phyloP scores from a whole-genome alignment of 2,329 filamentous ascomycete species.

The Sarocladium brachiariae region DNA sequence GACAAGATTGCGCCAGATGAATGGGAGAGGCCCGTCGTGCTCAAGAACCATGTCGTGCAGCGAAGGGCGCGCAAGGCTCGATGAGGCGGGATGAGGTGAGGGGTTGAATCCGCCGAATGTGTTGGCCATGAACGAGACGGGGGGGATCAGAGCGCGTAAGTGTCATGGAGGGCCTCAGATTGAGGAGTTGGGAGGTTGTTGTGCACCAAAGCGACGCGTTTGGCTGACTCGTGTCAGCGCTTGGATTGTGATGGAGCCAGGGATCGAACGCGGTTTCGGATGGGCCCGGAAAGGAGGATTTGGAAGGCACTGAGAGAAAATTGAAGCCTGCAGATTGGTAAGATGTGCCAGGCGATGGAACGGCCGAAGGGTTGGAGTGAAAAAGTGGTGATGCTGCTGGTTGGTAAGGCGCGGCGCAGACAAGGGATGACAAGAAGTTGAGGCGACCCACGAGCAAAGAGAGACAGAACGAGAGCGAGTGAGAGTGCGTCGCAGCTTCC shows the following conservation, averaged over 20 bases:
- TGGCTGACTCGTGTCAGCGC: conserved; percentile 1
- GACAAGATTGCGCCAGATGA: conserved; percentile 1
- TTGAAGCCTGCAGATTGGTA: background rate
- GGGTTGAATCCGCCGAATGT: background rate
- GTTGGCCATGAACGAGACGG: conserved; percentile 7
- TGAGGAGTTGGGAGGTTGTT: background rate
- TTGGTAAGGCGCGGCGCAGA: background rate
- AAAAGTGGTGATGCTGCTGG: background rate
- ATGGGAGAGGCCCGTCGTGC: conserved; percentile 2
- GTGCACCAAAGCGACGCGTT: background rate
- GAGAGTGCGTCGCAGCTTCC: background rate
- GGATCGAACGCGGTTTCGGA: background rate
- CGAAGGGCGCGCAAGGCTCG: background rate
- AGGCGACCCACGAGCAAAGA: conserved; percentile 1
- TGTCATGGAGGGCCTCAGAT: conserved; percentile 1
- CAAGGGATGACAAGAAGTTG: conserved; percentile 4
- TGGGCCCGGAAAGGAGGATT: background rate
- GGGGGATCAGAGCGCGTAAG: background rate
- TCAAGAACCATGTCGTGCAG: conserved; percentile 8
- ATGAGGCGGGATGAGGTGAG: conserved; percentile 1
- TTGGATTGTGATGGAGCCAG: background rate
- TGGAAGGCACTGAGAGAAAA: background rate
- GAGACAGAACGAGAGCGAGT: conserved; percentile 1
- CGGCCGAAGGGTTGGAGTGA: background rate
- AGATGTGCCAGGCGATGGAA: background rate